Base-by-base conservation (phyloP, 345 rosid species). In the Eucalyptus virginea region DNA sequence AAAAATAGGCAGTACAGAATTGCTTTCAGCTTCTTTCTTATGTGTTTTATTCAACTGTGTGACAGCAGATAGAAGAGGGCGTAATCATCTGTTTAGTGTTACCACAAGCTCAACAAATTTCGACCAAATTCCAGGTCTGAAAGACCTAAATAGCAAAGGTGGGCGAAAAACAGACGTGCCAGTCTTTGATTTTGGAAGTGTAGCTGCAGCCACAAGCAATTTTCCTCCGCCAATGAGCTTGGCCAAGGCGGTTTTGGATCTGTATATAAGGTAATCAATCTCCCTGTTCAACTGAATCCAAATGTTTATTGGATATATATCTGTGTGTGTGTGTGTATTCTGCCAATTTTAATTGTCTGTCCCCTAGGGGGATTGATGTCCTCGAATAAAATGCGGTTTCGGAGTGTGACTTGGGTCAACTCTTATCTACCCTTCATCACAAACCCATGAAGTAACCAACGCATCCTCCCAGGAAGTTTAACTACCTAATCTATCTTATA, bases 161-260 rank as follows among this genome's bases (percentile, higher is more conserved):
- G n/a, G 77, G 1, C 40, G 3, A 67, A 67, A 67, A 67, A 67
- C 40, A 15, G 88, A 90, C 37, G 26, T 91, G 15, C 89, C 89
- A 9, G 45, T 90, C 9, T 88, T 90, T 12, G 88, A 90, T 40
- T 34, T 89, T 14, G 65, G 3, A 18, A 88, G 83, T 9, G 18
- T 92, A 16, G 67, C 50, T 44, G n/a, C 89, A 60, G 93, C 92
- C 37, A 92, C 93, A 34, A 44, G 65, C 21, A 32, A 89, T 5
- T 92, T 87, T 89, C 92, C 23, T 8, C 67, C 17, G 81, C 37
- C 15, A 90, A 90, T 45, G 88, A 88, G 90, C 81, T 92, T 8
- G 92, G 92, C 21, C 86, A 88, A 47, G 92, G 92, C 8, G 93
- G 93, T 24, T 92, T 90, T 86, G 93, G 92, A 42, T 49, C 87